Conservation (phyloP, 1,139 yeast genomes). For the Candida sojae region DNA sequence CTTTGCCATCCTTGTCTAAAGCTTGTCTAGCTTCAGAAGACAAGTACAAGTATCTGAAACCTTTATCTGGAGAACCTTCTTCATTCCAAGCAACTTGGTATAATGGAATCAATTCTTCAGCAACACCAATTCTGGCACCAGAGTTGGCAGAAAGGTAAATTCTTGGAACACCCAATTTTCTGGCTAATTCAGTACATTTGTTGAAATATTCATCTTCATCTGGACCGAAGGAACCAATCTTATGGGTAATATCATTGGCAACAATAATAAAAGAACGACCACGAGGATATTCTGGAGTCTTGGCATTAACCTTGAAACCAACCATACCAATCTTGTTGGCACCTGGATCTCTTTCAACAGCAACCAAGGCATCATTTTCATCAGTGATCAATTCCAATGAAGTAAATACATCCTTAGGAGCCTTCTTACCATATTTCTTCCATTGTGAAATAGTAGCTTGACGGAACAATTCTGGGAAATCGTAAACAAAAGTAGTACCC, state of each 20-base stretch:
- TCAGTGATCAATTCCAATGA: constrained; percentile 85
- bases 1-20: constrained; percentile 60
- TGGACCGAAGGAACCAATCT: constrained; percentile 99
- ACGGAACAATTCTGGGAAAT: constrained; percentile 97
- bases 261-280: constrained; percentile 92
- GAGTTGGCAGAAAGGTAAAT: constrained; percentile 95
- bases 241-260: constrained; percentile 95
- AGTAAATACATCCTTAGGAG: constrained; percentile 77
- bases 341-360: constrained; percentile 94
- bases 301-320: constrained; percentile 86
- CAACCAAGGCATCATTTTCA: constrained; percentile 74
- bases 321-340: constrained; percentile 97
- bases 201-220: constrained; percentile 89
- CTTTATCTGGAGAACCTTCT: constrained; percentile 71
- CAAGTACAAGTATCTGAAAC: constrained; percentile 86
- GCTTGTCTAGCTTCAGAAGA: constrained; percentile 65
- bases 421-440: constrained; percentile 66
- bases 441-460: constrained; percentile 87
- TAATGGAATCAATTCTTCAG: constrained; percentile 89
- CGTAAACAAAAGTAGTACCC: constrained; percentile 98
- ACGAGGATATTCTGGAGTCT: constrained; percentile 95
- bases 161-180: constrained; percentile 90
- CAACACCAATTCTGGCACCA: constrained; percentile 98
- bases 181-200: constrained; percentile 89
- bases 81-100: constrained; percentile 94